Conservation (phyloP, 2,329 filamentous ascomycete species). For the Sarocladium brachiariae region DNA sequence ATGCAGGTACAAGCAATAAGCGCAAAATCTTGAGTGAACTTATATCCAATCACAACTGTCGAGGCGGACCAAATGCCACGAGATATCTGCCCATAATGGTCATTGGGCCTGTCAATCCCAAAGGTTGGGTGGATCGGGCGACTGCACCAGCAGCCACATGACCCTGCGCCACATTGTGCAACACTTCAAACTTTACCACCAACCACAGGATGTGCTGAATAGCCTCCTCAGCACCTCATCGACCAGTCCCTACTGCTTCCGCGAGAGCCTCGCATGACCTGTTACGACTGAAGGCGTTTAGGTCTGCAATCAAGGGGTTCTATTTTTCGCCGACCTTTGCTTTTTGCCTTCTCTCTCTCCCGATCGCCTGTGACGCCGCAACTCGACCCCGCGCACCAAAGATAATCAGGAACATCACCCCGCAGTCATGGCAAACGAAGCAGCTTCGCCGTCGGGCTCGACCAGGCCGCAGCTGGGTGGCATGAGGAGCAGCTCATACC, state of each 20-base stretch:
- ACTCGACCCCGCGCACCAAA: background rate
- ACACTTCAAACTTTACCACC: background rate
- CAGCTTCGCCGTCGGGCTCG: background rate
- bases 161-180: slow-evolving; percentile 1
- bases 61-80: background rate
- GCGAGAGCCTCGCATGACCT: background rate
- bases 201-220: background rate
- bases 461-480: slow-evolving; percentile 17
- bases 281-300: background rate
- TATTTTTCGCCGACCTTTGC: too few species aligned
- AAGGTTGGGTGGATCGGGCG: background rate
- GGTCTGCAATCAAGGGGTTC: background rate
- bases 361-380: background rate
- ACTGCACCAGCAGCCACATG: slow-evolving; percentile 1
- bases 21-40: background rate
- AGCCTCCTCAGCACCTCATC: background rate
- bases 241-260: background rate
- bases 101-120: slow-evolving; percentile 9
- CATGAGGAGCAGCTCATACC: slow-evolving; percentile 55
- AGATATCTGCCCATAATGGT: background rate
- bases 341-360: background rate
- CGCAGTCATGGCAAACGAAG: slow-evolving; percentile 7
- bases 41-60: background rate
- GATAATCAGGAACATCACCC: background rate
- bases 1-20: slow-evolving; percentile 1